These are phyloP conservation scores for Vanrija pseudolonga DNA, from an alignment of 1,284 basidiomycete genomes.

Conservation along the genomic window DNA sequence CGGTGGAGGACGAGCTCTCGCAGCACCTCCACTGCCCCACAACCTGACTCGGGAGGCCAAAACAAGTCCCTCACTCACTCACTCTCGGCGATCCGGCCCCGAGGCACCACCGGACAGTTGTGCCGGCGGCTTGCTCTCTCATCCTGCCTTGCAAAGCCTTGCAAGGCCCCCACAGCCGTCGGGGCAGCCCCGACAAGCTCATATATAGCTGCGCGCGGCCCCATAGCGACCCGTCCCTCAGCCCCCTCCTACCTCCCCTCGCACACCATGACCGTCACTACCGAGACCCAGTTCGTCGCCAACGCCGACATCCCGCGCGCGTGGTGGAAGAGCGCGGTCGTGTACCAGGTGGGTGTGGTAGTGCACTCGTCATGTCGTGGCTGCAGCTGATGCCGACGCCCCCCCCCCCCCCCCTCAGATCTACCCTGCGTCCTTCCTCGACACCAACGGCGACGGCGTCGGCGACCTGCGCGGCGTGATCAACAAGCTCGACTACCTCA, in stretches of 20 bases:
- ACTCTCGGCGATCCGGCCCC: too few relatives aligned
- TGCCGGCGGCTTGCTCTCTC: too few relatives aligned
- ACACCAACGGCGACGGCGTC: conserved; percentile 36
- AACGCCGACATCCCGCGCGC: conserved; percentile 13
- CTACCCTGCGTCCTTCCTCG: conserved; percentile 21
- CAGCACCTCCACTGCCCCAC: too few relatives aligned
- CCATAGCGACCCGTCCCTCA: too few relatives aligned
- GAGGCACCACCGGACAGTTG: too few relatives aligned
- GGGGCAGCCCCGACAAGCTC: too few relatives aligned
- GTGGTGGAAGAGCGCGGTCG: conserved; percentile 41
- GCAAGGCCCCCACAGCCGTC: too few relatives aligned
- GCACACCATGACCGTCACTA: not conserved
- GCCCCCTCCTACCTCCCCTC: not conserved
- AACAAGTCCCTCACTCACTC: too few relatives aligned
- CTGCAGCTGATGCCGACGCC: not conserved
- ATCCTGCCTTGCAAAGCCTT: too few relatives aligned
- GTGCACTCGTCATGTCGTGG: conserved; percentile 1
- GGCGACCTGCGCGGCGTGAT: conserved; percentile 52
- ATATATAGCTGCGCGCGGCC: too few relatives aligned
- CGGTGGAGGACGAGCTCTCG: too few relatives aligned
- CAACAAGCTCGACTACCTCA: conserved; percentile 51
- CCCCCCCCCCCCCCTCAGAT: not conserved
- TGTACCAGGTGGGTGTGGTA: conserved; percentile 32
- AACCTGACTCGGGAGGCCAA: too few relatives aligned
- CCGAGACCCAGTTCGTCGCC: not conserved